phyloP scores from a whole-genome alignment of 2,329 filamentous ascomycete genomes.

The Daldinia eschscholtzii region DNA sequence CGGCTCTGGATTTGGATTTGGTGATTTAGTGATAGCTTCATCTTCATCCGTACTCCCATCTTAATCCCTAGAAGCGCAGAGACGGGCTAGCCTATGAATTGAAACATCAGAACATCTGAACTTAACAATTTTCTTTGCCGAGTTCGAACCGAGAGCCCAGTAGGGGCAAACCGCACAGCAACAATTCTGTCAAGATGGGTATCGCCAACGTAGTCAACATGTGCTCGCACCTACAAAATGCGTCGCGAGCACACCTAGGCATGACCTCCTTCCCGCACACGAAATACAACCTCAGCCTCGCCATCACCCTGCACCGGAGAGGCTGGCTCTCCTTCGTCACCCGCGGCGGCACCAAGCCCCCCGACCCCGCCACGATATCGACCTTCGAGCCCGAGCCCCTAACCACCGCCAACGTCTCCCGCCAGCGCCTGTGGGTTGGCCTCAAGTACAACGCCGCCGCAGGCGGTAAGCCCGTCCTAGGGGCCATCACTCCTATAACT shows the following conservation, averaged over 20 bases:
- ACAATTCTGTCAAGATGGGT: constrained; percentile 65
- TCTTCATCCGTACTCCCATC: neutral
- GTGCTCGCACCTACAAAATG: constrained; percentile 93
- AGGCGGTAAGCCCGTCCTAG: constrained; percentile 83
- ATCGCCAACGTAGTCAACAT: constrained; percentile 81
- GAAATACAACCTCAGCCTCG: constrained; percentile 82
- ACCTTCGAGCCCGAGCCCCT: constrained; percentile 67
- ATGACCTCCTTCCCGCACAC: constrained; percentile 85
- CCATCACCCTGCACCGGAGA: constrained; percentile 82
- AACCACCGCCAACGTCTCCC: constrained; percentile 78
- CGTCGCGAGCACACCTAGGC: constrained; percentile 83
- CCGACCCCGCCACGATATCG: constrained; percentile 60
- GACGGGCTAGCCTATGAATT: neutral
- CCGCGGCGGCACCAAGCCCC: constrained; percentile 72
- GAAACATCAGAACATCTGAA: neutral
- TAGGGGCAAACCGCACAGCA: constrained; percentile 11
- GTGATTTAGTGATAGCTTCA: constrained; percentile 42
- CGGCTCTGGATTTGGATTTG: constrained; percentile 17
- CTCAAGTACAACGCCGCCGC: constrained; percentile 91
- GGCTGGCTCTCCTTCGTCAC: constrained; percentile 87
- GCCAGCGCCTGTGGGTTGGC: constrained; percentile 85
- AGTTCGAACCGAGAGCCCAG: constrained; percentile 20
- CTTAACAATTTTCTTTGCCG: neutral
- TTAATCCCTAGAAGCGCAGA: neutral
- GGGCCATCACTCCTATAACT: constrained; percentile 73